Base-by-base conservation (phyloP, 768 basidiomycete genomes). In the Phanerochaete carnosa region DNA sequence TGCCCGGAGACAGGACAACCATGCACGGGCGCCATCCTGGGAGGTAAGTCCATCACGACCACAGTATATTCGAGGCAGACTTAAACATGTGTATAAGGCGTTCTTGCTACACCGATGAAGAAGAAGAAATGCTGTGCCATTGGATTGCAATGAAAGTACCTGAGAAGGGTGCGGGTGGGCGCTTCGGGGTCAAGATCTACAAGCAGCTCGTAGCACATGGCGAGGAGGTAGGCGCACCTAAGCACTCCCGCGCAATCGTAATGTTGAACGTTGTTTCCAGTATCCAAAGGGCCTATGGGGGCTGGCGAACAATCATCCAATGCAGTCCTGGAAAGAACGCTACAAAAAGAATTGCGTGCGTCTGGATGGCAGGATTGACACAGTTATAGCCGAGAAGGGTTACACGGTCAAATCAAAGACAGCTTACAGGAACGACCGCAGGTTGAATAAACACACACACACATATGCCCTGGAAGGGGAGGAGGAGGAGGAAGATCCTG, bases 251-350 rank as follows among this genome's bases (percentile, higher is more conserved):
- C 16, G 16, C 15, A 9, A 4, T 12, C 8, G 35, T 45, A 26
- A 8, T 26, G 22, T 39, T 59, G 29, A 19, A 19, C 6, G n/a
- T 19, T 45, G 9, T 25, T 32, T n/a, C 2, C 35, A 46, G 46
- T 30, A 47, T 50, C 45, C 45, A 43, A 19, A 8, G 63, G 68
- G 68, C 1, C 43, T n/a, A n/a, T 57, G 56, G 56, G 56, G 43
- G 22, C 15, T 45, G 23, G 67, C 62, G 8, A 53, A 25, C 5
- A 58, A 60, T 7, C 68, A 69, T 30, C 58, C 68, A 3, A 51
- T 59, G 52, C 56, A 60, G 39, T 55, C 62, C 8, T 69, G 68
- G 68, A 65, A 62, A 12, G 64, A 69, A 52, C 63, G 59, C 1
- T 69, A 69, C 60, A 65, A 63, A 62, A 66, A 65, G 50, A 61